Evolutionary conservation across 2,329 filamentous ascomycete genomes (phyloP).

Genomic region (Plenodomus lindquistii): DNA sequence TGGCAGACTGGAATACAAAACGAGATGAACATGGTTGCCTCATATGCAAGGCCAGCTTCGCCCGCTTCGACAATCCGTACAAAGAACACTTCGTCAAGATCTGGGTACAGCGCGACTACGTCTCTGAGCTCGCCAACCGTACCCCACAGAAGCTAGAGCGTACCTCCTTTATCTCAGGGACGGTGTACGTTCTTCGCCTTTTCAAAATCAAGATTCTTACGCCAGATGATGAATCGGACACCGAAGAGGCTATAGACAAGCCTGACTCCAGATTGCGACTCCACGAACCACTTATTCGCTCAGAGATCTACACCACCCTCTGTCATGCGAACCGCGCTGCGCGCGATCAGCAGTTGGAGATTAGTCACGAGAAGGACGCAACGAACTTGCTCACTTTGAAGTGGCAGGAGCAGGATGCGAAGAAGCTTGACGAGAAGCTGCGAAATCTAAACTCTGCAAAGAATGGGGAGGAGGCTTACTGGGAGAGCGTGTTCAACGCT

Average conservation of each 20-base stretch:
- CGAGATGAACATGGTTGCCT: conserved; percentile 17
- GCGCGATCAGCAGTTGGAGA: conserved; percentile 24
- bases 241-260: not conserved
- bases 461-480: conserved; percentile 15
- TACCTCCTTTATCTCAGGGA: conserved; percentile 20
- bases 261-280: conserved; percentile 3
- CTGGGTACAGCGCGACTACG: conserved; percentile 21
- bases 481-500: conserved; percentile 29
- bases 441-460: conserved; percentile 6
- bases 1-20: conserved; percentile 5
- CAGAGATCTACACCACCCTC: conserved; percentile 28
- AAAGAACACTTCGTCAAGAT: conserved; percentile 16
- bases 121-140: conserved; percentile 12
- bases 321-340: conserved; percentile 33
- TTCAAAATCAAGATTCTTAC: conserved; percentile 17
- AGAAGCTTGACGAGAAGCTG: conserved; percentile 17
- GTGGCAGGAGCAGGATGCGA: conserved; percentile 21
- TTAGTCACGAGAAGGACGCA: conserved; percentile 23
- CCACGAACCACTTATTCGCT: conserved; percentile 11
- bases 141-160: not conserved
- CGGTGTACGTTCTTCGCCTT: conserved; percentile 26
- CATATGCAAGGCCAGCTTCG: conserved; percentile 6
- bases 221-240: not conserved
- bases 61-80: conserved; percentile 11
- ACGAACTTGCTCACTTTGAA: conserved; percentile 1